Evolutionary conservation across 2,329 filamentous ascomycete genomes (phyloP).

Genomic region (Elsinoe arachidis): DNA sequence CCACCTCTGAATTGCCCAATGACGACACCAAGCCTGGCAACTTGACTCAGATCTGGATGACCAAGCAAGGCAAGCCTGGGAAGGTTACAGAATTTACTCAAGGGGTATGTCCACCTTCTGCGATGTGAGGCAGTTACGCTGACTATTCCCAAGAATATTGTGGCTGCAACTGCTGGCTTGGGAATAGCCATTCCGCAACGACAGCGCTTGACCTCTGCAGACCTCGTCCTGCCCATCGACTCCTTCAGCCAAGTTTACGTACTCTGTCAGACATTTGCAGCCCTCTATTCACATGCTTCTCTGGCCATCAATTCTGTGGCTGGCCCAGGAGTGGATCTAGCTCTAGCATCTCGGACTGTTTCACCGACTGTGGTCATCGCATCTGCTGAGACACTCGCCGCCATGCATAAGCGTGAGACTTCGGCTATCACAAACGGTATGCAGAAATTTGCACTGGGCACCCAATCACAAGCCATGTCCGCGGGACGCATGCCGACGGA

Average conservation of each 20-base stretch:
- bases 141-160: conserved; percentile 53
- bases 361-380: conserved; percentile 76
- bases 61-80: conserved; percentile 37
- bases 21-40: conserved; percentile 42
- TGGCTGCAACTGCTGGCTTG: conserved; percentile 74
- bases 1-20: conserved; percentile 56
- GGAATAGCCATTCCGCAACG: conserved; percentile 64
- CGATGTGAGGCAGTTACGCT: conserved; percentile 6
- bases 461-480: conserved; percentile 61
- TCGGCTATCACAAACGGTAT: conserved; percentile 49
- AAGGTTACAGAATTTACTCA: conserved; percentile 78
- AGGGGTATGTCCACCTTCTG: conserved; percentile 34
- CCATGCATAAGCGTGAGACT: conserved; percentile 56
- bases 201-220: conserved; percentile 63
- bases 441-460: conserved; percentile 59
- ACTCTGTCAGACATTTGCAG: conserved; percentile 68
- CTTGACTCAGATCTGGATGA: conserved; percentile 58
- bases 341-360: conserved; percentile 62
- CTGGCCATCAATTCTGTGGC: conserved; percentile 85
- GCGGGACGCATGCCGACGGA: conserved; percentile 65
- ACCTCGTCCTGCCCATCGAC: conserved; percentile 79
- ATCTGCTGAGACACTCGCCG: conserved; percentile 62
- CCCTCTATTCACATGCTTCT: conserved; percentile 75
- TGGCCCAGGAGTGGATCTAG: conserved; percentile 61
- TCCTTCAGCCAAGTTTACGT: conserved; percentile 72